These are phyloP conservation scores for Neopestalotiopsis clavispora DNA, from an alignment of 2,329 filamentous ascomycete genomes.

Conservation along the genomic window DNA sequence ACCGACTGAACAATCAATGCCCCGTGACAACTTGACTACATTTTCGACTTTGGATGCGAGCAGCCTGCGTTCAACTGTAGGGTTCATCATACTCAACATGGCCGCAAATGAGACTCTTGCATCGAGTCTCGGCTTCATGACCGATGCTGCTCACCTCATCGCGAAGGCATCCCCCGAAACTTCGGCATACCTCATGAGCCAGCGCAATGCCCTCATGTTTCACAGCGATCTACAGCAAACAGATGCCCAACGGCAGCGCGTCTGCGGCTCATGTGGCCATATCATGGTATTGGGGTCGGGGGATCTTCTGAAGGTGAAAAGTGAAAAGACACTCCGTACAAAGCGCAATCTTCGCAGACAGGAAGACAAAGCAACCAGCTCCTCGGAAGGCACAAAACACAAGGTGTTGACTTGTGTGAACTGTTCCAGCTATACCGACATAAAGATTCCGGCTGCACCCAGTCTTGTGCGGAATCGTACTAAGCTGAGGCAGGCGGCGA, in stretches of 20 bases:
- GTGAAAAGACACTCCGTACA: constrained; percentile 54
- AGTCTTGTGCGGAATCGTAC: constrained; percentile 25
- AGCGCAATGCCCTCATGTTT: constrained; percentile 54
- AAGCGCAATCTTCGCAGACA: constrained; percentile 24
- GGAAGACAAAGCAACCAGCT: constrained; percentile 17
- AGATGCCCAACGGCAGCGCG: constrained; percentile 57
- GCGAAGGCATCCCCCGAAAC: constrained; percentile 56
- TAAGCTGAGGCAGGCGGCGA: constrained; percentile 22
- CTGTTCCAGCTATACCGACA: constrained; percentile 49
- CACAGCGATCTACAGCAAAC: constrained; percentile 48
- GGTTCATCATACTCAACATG: neutral
- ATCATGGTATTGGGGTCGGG: constrained; percentile 61
- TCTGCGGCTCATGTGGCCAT: constrained; percentile 65
- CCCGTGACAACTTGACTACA: neutral
- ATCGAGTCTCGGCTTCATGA: constrained; percentile 49
- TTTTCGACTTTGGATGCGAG: neutral
- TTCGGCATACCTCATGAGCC: constrained; percentile 64
- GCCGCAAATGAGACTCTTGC: constrained; percentile 27
- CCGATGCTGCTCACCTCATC: constrained; percentile 64
- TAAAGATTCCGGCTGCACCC: constrained; percentile 44
- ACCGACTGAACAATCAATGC: neutral
- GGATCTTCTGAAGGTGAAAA: constrained; percentile 44
- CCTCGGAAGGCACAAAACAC: constrained; percentile 17
- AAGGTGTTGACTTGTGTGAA: constrained; percentile 51
- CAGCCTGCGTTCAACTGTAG: too few relatives aligned